A percentile compares a stretch with the other conserved stretches of the same genome.
phyloP scores from a whole-genome alignment of 2,329 filamentous ascomycete species.

The Pseudogymnoascus destructans region DNA sequence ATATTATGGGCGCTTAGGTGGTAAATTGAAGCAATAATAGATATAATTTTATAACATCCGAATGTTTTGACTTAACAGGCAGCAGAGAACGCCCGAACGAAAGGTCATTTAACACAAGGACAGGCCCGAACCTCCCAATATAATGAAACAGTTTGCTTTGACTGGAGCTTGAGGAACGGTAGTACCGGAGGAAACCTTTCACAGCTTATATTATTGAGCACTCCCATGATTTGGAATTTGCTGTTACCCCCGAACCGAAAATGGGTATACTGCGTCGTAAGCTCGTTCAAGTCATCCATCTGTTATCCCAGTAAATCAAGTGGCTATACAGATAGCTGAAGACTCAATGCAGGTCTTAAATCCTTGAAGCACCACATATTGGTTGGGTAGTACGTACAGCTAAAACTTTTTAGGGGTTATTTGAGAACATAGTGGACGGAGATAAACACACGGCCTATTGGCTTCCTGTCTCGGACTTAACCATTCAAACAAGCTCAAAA shows the following conservation, averaged over 20 bases:
- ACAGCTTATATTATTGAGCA: neutral
- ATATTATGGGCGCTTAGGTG: neutral
- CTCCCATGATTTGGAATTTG: neutral
- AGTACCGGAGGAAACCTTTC: neutral
- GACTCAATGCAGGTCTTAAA: neutral
- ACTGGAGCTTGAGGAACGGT: neutral
- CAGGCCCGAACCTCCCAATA: neutral
- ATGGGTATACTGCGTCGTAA: neutral
- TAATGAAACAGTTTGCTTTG: neutral
- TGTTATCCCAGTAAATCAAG: neutral
- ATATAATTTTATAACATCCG: neutral
- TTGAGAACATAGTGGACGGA: neutral
- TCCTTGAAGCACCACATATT: neutral
- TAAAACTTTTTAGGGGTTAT: neutral
- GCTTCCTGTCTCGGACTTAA: neutral
- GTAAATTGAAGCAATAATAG: neutral
- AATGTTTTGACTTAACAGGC: neutral
- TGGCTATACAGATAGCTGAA: neutral
- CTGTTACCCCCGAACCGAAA: neutral
- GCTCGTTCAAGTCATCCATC: neutral
- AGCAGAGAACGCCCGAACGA: neutral
- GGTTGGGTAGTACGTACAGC: neutral
- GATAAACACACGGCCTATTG: neutral
- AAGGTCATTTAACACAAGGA: neutral
- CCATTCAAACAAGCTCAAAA: neutral